A percentile compares a stretch with the other conserved stretches of the same genome.
Conservation (phyloP, 345 rosid genomes). For the Eucalyptus cloeziana region DNA sequence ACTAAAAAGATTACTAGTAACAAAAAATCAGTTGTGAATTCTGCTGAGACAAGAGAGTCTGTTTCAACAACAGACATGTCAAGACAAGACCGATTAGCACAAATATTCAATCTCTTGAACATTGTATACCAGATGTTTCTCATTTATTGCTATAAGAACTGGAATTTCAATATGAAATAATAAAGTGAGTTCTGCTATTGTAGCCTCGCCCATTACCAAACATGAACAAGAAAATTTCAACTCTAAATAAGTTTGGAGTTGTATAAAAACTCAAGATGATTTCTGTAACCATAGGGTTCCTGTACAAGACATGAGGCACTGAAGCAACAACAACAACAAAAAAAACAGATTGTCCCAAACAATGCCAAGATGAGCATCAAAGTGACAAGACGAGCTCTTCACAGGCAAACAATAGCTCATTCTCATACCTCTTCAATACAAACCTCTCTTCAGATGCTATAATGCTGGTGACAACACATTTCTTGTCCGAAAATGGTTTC, state of each 20-base stretch:
- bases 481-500: slow-evolving; percentile 74
- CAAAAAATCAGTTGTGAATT: background rate
- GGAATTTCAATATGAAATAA: background rate
- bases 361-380: background rate
- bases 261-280: background rate
- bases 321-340: background rate
- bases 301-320: background rate
- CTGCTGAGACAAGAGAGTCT: background rate
- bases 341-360: background rate
- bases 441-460: slow-evolving; percentile 64
- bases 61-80: background rate
- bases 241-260: background rate
- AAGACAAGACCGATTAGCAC: background rate
- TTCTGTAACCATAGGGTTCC: background rate
- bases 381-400: slow-evolving; percentile 19
- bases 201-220: background rate
- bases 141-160: background rate
- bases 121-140: background rate
- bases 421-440: slow-evolving; percentile 80
- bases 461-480: slow-evolving; percentile 61
- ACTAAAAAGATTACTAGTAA: background rate
- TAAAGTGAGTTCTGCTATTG: background rate
- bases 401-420: slow-evolving; percentile 70
- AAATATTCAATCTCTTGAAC: background rate
- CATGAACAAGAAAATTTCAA: background rate